phyloP scores from a whole-genome alignment of 495 filamentous ascomycete genomes.

The Massariosphaeria phaeospora region DNA sequence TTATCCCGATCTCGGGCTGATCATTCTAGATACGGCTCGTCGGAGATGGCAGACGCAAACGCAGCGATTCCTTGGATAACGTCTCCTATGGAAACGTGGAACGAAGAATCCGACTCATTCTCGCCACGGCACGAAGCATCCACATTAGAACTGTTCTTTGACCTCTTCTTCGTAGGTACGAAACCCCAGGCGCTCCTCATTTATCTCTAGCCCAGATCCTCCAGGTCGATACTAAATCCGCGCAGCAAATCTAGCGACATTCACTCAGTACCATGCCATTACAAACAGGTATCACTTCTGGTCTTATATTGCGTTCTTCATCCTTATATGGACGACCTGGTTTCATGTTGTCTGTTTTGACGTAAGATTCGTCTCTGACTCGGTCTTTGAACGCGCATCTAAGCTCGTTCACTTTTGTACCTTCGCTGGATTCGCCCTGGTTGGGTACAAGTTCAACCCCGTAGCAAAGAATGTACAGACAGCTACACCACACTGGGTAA shows the following conservation, averaged over 20 bases:
- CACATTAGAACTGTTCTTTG: slow-evolving; percentile 59
- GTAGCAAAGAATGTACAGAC: background rate
- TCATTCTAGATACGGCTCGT: background rate
- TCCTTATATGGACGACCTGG: slow-evolving; percentile 24
- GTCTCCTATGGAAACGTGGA: slow-evolving; percentile 3
- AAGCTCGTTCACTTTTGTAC: slow-evolving; percentile 18
- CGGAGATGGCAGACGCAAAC: background rate
- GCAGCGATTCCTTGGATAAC: background rate
- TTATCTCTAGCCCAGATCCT: background rate
- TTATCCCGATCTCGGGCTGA: background rate
- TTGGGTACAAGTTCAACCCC: slow-evolving; percentile 23
- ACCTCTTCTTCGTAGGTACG: slow-evolving; percentile 58
- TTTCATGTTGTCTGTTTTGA: slow-evolving; percentile 24
- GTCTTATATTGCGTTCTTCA: slow-evolving; percentile 27
- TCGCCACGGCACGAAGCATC: slow-evolving; percentile 46
- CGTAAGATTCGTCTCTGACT: slow-evolving; percentile 22
- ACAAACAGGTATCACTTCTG: slow-evolving; percentile 7
- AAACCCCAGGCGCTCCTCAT: background rate
- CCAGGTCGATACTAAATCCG: background rate
- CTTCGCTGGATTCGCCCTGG: slow-evolving; percentile 22
- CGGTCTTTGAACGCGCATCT: slow-evolving; percentile 19
- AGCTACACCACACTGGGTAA: slow-evolving; percentile 8
- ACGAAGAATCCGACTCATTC: slow-evolving; percentile 1
- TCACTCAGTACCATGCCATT: slow-evolving; percentile 42
- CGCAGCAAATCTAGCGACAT: slow-evolving; percentile 54